Percentiles rank a stretch among this genome's conserved stretches.
phyloP scores from a whole-genome alignment of 2,329 filamentous ascomycete species.

The Calonectria pseudoreteaudii region DNA sequence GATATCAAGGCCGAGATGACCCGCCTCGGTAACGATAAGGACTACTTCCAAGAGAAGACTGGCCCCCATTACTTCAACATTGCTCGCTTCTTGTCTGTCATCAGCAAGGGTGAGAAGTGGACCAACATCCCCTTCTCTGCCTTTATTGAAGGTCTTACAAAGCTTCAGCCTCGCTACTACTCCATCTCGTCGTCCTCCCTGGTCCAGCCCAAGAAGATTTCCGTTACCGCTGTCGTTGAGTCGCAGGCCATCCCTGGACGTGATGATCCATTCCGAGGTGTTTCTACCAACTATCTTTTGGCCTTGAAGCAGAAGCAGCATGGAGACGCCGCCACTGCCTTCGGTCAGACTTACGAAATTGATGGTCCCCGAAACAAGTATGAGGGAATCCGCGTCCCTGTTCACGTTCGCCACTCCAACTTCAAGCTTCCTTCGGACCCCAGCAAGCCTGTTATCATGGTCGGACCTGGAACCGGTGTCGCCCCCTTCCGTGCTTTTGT shows the following conservation, averaged over 20 bases:
- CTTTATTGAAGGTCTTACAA: constrained; percentile 92
- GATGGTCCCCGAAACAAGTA: constrained; percentile 96
- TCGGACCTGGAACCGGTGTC: constrained; percentile 95
- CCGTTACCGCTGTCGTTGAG: constrained; percentile 95
- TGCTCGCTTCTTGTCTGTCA: constrained; percentile 80
- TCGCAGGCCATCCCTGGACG: constrained; percentile 82
- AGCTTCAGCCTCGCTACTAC: constrained; percentile 98
- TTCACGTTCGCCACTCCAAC: constrained; percentile 97
- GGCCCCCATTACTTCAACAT: constrained; percentile 88
- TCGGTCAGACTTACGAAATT: constrained; percentile 88
- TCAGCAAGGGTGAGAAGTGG: constrained; percentile 83
- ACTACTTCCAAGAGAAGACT: constrained; percentile 92
- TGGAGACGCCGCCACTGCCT: constrained; percentile 80
- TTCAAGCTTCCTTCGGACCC: constrained; percentile 99
- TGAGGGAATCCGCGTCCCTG: constrained; percentile 92
- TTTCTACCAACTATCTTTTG: constrained; percentile 95
- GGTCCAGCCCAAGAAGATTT: constrained; percentile 94
- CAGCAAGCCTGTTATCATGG: constrained; percentile 92
- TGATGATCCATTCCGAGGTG: constrained; percentile 86
- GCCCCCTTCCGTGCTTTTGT: constrained; percentile 96
- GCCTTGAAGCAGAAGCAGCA: constrained; percentile 98
- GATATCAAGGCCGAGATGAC: constrained; percentile 87
- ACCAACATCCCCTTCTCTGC: constrained; percentile 90
- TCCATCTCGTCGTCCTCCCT: constrained; percentile 98
- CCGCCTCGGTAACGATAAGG: constrained; percentile 91